Evolutionary conservation across 169 alveolate species (phyloP).

Genomic region (Plasmodium yoelii): DNA sequence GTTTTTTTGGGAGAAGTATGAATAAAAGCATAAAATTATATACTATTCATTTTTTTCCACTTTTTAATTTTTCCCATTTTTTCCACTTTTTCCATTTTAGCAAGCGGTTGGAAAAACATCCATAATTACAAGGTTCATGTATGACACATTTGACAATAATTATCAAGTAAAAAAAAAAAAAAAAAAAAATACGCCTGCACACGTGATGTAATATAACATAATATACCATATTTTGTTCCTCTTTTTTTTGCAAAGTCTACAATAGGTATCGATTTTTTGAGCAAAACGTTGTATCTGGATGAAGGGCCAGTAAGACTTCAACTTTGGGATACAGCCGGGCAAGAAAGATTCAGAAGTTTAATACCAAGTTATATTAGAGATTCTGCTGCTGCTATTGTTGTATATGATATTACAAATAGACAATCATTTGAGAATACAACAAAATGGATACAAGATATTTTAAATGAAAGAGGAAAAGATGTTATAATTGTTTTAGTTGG

Average conservation of each 20-base stretch:
- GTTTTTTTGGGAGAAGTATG: slow-evolving; percentile 94
- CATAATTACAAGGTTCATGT: slow-evolving; percentile 97
- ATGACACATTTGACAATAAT: slow-evolving; percentile 96
- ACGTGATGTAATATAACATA: too few species aligned
- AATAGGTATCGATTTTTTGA: slow-evolving; percentile 97
- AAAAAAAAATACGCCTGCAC: not conserved
- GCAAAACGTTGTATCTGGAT: slow-evolving; percentile 95
- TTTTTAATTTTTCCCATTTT: too few species aligned
- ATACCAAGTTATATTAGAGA: slow-evolving; percentile 98
- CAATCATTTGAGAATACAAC: slow-evolving; percentile 92
- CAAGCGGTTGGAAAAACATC: slow-evolving; percentile 99
- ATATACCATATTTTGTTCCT: not conserved
- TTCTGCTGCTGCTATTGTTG: slow-evolving; percentile 97
- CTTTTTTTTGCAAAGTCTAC: slow-evolving; percentile 84
- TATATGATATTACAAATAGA: slow-evolving; percentile 95
- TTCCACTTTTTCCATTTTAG: slow-evolving; percentile 83
- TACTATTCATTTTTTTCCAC: not conserved
- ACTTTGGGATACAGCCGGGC: slow-evolving; percentile 99
- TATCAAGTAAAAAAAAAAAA: slow-evolving; percentile 88
- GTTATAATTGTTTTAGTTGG: slow-evolving; percentile 97
- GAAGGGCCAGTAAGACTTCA: slow-evolving; percentile 96
- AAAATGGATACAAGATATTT: slow-evolving; percentile 98
- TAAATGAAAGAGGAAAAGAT: slow-evolving; percentile 95
- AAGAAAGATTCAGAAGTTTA: slow-evolving; percentile 96
- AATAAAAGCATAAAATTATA: not conserved